phyloP scores from a whole-genome alignment of 129 eudicot genomes.

The Escallonia herrerae region DNA sequence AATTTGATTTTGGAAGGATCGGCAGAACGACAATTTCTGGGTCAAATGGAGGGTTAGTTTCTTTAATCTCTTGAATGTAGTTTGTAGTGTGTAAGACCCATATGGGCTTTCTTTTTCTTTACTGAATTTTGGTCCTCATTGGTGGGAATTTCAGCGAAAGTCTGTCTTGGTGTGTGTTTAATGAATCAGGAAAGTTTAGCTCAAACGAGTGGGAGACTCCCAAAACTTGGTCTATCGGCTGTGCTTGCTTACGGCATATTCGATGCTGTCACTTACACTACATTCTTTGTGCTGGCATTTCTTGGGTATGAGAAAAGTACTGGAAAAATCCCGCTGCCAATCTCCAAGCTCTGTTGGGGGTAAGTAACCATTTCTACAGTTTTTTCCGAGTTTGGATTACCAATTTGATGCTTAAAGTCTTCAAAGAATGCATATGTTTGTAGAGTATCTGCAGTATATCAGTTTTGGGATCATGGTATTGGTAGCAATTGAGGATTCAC shows the following conservation, averaged over 20 bases:
- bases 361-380: neutral
- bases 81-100: neutral
- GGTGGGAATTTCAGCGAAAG: neutral
- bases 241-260: slow-evolving; percentile 32
- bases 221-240: slow-evolving; percentile 31
- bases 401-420: no score
- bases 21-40: slow-evolving; percentile 10
- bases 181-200: slow-evolving; percentile 22
- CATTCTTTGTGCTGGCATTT: slow-evolving; percentile 26
- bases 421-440: no score
- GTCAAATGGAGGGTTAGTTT: slow-evolving; percentile 13
- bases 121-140: neutral
- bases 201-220: slow-evolving; percentile 25
- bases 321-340: slow-evolving; percentile 35
- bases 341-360: slow-evolving; percentile 31
- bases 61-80: neutral
- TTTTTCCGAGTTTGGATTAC: no score
- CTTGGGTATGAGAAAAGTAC: slow-evolving; percentile 36
- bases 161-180: neutral
- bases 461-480: no score
- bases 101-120: neutral
- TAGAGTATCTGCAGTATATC: no score
- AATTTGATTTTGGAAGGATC: neutral
- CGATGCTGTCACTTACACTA: slow-evolving; percentile 24
- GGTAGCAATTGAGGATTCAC: no score